Base-by-base conservation (phyloP, 2,329 filamentous ascomycete species). In the Penicillium oxalicum region DNA sequence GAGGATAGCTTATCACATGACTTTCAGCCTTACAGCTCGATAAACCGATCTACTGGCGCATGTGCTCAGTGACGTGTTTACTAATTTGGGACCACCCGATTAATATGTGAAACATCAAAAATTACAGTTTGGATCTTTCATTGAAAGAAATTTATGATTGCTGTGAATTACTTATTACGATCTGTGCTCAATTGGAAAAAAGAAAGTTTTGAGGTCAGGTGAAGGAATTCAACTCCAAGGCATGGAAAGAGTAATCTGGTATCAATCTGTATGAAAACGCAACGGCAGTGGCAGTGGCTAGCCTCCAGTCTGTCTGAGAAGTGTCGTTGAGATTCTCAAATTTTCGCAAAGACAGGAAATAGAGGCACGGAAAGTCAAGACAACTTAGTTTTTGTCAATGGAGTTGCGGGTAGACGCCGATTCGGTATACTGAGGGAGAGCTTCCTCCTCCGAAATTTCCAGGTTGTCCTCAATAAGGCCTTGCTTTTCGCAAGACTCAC, bases 401-500 rank as follows among this genome's bases (percentile, higher is more conserved):
- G 61, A 51, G 35, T 41, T 47, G 32, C 59, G 53, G 45, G 58
- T 49, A 34, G 62, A 56, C 12, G 62, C 54, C 28, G 66, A 64
- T 25, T 70, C 68, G 24, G 55, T 61, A 49, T 73, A 72, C 11
- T 64, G 64, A 18, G 69, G 67, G 25, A 68, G 68, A 2, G 61
- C 55, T 1, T 70, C 64, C 9, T 68, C 64, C 35, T 44, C 33
- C 2, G 42, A 44, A 9, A 26, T 28, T 12, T 68, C 64, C 0
- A 60, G 43, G 12, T 55, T 40, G 35, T 61, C 63, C n/a, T 50
- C 47, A 60, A 74, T 67, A 47, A 74, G 58, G 32, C 61, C 62
- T 48, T 71, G 65, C 61, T 74, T 75, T 53, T 75, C 72, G n/a
- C 61, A 56, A 28, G 60, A 61, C n/a, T 65, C 63, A 13, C 67